Evolutionary conservation across 2,329 filamentous ascomycete genomes (phyloP).

Genomic region (Samsoniella hepiali): DNA sequence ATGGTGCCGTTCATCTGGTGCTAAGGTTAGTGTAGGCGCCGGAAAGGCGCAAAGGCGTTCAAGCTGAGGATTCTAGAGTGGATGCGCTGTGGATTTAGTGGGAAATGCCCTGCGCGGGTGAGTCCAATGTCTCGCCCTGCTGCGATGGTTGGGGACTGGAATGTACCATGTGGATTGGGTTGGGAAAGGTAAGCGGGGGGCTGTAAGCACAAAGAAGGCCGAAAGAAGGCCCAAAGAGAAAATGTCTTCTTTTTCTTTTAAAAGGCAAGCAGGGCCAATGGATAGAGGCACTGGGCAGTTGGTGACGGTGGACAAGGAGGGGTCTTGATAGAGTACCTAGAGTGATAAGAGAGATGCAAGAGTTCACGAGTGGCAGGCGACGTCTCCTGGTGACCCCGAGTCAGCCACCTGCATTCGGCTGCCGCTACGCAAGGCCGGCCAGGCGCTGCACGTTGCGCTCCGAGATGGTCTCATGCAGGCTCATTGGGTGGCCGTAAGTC

Average conservation of each 20-base stretch:
- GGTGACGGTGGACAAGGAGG: too few species aligned
- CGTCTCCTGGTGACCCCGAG: slow-evolving; percentile 1
- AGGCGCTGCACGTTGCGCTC: not conserved
- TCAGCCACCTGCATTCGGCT: not conserved
- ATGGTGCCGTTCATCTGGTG: too few species aligned
- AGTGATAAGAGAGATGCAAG: not conserved
- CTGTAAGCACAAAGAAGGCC: not conserved
- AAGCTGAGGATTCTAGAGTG: not conserved
- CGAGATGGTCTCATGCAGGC: not conserved
- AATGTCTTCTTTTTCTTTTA: too few species aligned
- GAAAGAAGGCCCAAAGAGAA: too few species aligned
- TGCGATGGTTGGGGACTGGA: not conserved
- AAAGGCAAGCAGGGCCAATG: too few species aligned
- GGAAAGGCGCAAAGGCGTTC: not conserved
- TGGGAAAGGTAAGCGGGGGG: not conserved
- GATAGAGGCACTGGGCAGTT: too few species aligned
- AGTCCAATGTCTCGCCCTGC: slow-evolving; percentile 5
- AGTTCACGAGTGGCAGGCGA: not conserved
- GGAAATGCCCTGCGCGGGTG: not conserved
- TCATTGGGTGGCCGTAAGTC: not conserved
- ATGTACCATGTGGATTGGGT: not conserved
- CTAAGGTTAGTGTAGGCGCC: too few species aligned
- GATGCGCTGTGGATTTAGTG: not conserved
- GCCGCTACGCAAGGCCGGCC: too few species aligned
- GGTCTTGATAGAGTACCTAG: too few species aligned